Percentiles rank a stretch among this genome's conserved stretches.
These are phyloP conservation scores for Blastomyces emzantsi DNA, from an alignment of 2,329 filamentous ascomycete species.

Conservation along the genomic window DNA sequence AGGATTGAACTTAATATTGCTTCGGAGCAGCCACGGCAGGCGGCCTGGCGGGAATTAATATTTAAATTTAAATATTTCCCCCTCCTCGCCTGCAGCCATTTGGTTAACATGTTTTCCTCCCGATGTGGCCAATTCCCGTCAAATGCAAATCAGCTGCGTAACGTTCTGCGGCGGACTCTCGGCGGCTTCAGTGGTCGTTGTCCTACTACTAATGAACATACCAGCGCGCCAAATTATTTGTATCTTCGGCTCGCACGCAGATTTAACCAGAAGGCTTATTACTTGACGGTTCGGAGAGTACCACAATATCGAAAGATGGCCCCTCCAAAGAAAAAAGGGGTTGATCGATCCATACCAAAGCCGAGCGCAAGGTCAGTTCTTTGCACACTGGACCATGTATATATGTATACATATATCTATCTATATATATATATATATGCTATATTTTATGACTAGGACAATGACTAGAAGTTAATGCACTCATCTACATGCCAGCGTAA, in stretches of 20 bases:
- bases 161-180: neutral
- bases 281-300: slow-evolving; percentile 15
- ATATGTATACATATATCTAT: neutral
- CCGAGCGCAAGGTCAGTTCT: slow-evolving; percentile 54
- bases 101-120: neutral
- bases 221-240: neutral
- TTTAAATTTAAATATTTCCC: neutral
- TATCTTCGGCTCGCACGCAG: neutral
- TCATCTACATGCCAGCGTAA: slow-evolving; percentile 49
- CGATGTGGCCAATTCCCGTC: neutral
- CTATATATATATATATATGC: neutral
- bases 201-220: neutral
- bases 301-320: slow-evolving; percentile 18
- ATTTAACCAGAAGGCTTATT: neutral
- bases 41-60: neutral
- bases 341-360: slow-evolving; percentile 38
- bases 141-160: neutral
- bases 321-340: slow-evolving; percentile 10
- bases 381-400: neutral
- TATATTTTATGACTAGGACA: neutral
- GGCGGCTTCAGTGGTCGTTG: neutral
- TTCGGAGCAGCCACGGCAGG: neutral
- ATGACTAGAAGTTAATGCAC: neutral
- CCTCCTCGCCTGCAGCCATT: neutral
- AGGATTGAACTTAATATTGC: neutral